Percentiles rank a stretch among this genome's conserved stretches.
Evolutionary conservation across 805 yeast species (phyloP).

Genomic region (Candida sakaeoensis): DNA sequence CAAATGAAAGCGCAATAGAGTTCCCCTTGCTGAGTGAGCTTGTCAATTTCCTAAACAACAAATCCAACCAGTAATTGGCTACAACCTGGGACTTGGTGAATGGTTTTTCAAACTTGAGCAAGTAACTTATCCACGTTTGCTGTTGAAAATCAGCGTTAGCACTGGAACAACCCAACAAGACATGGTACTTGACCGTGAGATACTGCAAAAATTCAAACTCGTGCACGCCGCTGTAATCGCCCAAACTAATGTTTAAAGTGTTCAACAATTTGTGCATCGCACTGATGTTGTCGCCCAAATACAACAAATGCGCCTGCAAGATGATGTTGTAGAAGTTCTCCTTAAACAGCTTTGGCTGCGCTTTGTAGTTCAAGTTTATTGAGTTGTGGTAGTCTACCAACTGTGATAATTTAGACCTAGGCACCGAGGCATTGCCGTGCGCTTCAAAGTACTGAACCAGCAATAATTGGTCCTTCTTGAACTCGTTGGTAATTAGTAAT

Average conservation of each 20-base stretch:
- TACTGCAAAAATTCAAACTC: constrained; percentile 26
- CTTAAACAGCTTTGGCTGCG: constrained; percentile 19
- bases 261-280: constrained; percentile 17
- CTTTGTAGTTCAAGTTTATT: constrained; percentile 23
- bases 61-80: constrained; percentile 32
- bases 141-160: constrained; percentile 9
- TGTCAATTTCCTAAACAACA: constrained; percentile 21
- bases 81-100: constrained; percentile 30
- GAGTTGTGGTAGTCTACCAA: constrained; percentile 25
- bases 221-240: constrained; percentile 9
- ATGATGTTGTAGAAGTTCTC: constrained; percentile 32
- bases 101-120: constrained; percentile 18
- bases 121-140: constrained; percentile 27
- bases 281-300: constrained; percentile 21
- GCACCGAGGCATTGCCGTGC: constrained; percentile 7
- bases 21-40: constrained; percentile 15
- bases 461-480: constrained; percentile 21
- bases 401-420: constrained; percentile 19
- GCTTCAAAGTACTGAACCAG: constrained; percentile 10
- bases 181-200: constrained; percentile 30
- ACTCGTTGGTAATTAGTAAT: constrained; percentile 25
- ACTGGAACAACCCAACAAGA: constrained; percentile 18
- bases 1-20: constrained; percentile 15
- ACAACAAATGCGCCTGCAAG: constrained; percentile 33
- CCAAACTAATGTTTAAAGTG: constrained; percentile 10